A percentile compares a stretch with the other conserved stretches of the same genome.
phyloP scores from a whole-genome alignment of 2,329 filamentous ascomycete genomes.

The Uncinocarpus reesii region DNA sequence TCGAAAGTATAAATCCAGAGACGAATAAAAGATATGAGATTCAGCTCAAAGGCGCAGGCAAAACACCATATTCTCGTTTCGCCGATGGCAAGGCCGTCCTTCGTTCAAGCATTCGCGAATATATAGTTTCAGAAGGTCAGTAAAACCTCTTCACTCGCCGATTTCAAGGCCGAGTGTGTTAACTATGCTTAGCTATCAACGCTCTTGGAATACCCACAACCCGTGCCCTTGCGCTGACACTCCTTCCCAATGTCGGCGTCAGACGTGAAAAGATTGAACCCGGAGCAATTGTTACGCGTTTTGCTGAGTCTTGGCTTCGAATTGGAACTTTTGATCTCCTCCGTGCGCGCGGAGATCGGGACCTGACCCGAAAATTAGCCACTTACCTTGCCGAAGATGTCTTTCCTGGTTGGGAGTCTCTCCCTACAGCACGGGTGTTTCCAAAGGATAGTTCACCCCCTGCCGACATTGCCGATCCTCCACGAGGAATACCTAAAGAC shows the following conservation, averaged over 20 bases:
- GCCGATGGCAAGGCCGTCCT: conserved; percentile 92
- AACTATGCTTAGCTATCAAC: conserved; percentile 47
- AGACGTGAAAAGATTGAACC: conserved; percentile 72
- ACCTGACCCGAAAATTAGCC: conserved; percentile 60
- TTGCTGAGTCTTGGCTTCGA: conserved; percentile 82
- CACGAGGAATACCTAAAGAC: conserved; percentile 46
- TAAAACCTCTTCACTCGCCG: background rate
- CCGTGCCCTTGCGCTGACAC: conserved; percentile 69
- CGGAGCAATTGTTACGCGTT: conserved; percentile 82
- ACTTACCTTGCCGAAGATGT: conserved; percentile 82
- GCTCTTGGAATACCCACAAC: conserved; percentile 79
- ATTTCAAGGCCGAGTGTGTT: background rate
- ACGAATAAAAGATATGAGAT: conserved; percentile 73
- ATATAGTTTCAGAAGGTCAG: conserved; percentile 72
- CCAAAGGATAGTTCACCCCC: conserved; percentile 33
- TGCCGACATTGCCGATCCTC: conserved; percentile 35
- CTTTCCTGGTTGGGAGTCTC: conserved; percentile 73
- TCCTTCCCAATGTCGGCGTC: conserved; percentile 63
- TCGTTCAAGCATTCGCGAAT: conserved; percentile 86
- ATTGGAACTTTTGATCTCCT: conserved; percentile 96
- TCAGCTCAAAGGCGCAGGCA: conserved; percentile 86
- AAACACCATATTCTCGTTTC: conserved; percentile 91
- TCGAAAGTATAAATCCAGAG: conserved; percentile 69
- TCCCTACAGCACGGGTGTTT: conserved; percentile 50
- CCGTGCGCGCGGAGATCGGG: conserved; percentile 67